Conservation (phyloP, 1,139 yeast genomes). For the Taiozyma sp. region DNA sequence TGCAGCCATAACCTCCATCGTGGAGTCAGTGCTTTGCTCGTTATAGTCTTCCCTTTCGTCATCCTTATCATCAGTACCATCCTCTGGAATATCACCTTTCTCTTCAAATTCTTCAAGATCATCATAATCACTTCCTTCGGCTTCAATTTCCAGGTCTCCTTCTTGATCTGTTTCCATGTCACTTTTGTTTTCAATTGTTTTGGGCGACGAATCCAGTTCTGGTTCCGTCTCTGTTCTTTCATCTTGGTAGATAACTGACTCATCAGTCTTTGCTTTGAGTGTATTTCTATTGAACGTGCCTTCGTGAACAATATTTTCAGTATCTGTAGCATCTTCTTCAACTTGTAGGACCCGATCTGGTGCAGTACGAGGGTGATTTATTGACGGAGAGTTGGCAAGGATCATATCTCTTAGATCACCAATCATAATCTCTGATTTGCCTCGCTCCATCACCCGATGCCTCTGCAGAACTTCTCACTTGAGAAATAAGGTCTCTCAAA, state of each 20-base stretch:
- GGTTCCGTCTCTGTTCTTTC: neutral
- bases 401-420: constrained; percentile 5
- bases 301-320: neutral
- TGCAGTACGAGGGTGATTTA: neutral
- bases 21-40: neutral
- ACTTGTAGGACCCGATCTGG: neutral
- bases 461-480: neutral
- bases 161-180: neutral
- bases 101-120: too few species aligned
- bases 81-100: neutral
- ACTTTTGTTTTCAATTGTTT: neutral
- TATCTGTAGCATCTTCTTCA: neutral
- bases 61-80: neutral
- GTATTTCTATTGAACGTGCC: neutral
- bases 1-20: neutral
- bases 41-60: neutral
- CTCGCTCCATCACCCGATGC: constrained; percentile 3
- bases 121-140: neutral
- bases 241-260: neutral
- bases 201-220: neutral
- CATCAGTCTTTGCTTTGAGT: neutral
- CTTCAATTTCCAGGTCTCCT: neutral
- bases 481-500: neutral
- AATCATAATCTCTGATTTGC: constrained; percentile 3
- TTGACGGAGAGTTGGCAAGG: constrained; percentile 3